A percentile compares a stretch with the other conserved stretches of the same genome.
These are phyloP conservation scores for Wallacemonas sp. DNA, from an alignment of 208 protist species.

Conservation along the genomic window DNA sequence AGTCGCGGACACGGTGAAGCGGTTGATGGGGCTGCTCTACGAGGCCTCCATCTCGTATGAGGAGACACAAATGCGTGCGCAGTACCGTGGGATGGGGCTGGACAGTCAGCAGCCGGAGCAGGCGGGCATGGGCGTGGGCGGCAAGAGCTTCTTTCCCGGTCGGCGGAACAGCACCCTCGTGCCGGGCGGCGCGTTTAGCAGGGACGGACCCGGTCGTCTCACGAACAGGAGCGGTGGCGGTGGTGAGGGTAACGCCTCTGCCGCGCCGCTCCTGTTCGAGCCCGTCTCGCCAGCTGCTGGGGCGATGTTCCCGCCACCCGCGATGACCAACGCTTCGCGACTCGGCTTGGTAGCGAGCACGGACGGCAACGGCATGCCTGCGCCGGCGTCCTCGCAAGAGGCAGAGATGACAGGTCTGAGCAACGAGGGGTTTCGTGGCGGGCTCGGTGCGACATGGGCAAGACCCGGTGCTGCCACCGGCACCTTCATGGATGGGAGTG, in stretches of 20 bases:
- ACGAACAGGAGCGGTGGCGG: not conserved
- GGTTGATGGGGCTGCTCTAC: slow-evolving; percentile 43
- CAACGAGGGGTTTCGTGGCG: not conserved
- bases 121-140: not conserved
- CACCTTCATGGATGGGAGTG: not conserved
- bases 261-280: not conserved
- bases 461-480: not conserved
- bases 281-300: not conserved
- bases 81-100: no score
- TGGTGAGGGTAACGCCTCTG: not conserved
- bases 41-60: slow-evolving; percentile 40
- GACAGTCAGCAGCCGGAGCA: no score
- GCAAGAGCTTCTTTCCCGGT: slow-evolving; percentile 5
- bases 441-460: no score
- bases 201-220: no score
- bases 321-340: slow-evolving; percentile 7
- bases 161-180: no score
- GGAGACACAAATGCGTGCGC: slow-evolving; percentile 6
- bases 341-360: not conserved
- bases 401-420: not conserved
- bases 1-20: slow-evolving; percentile 39
- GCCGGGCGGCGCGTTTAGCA: no score
- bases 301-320: not conserved
- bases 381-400: not conserved
- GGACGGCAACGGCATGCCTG: not conserved